These are phyloP conservation scores for Fusarium caatingaense DNA, from an alignment of 2,329 filamentous ascomycete genomes.

Conservation along the genomic window DNA sequence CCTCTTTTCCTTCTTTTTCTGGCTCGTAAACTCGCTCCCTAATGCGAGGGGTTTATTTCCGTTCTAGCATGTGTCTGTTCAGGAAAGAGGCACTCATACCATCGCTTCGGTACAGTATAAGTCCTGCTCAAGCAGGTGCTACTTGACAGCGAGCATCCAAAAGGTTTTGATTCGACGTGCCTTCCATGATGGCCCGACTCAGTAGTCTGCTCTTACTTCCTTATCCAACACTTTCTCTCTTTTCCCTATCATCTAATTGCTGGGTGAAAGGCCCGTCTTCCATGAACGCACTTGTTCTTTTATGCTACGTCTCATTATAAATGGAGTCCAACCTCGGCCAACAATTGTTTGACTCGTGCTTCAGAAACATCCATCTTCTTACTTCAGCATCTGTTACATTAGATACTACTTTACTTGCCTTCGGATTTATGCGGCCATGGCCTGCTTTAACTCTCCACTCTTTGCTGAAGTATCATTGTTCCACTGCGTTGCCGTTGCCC, in stretches of 20 bases:
- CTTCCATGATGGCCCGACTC: background rate
- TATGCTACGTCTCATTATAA: background rate
- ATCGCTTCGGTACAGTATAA: background rate
- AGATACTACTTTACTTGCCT: conserved; percentile 4
- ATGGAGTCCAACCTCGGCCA: background rate
- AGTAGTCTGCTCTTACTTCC: background rate
- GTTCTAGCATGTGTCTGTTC: background rate
- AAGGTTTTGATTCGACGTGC: background rate
- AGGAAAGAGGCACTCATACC: background rate
- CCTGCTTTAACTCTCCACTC: conserved; percentile 27
- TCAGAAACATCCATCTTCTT: background rate
- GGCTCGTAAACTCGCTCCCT: background rate
- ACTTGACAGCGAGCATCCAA: background rate
- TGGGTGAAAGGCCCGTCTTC: too few species aligned
- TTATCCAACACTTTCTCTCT: background rate
- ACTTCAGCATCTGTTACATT: background rate
- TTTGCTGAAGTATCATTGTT: conserved; percentile 21
- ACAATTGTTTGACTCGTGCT: background rate
- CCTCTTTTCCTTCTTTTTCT: conserved; percentile 1
- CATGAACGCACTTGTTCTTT: background rate
- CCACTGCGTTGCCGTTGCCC: conserved; percentile 27
- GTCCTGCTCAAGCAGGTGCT: background rate
- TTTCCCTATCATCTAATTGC: background rate
- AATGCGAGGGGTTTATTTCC: background rate
- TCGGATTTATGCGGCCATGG: conserved; percentile 1